phyloP scores from a whole-genome alignment of 345 rosid genomes.

The Hevea brasiliensis region DNA sequence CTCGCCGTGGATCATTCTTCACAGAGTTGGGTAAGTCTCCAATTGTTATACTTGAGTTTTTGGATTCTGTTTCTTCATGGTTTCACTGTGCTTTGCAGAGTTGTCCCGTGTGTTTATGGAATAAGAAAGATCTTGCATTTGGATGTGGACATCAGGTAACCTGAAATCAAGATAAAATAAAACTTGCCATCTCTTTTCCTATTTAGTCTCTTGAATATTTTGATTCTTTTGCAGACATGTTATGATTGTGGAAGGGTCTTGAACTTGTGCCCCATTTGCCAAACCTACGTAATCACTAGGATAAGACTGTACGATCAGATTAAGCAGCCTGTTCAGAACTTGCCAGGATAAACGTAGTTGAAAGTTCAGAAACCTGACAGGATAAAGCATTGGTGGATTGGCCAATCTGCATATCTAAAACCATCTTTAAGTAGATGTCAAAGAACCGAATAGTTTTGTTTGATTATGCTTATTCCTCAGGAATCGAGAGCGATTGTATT shows the following conservation, averaged over 20 bases:
- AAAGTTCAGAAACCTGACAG: background rate
- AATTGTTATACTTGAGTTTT: background rate
- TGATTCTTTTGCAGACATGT: conserved; percentile 38
- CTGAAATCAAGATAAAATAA: background rate
- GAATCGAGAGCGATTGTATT: background rate
- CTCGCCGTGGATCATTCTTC: conserved; percentile 4
- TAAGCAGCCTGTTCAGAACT: background rate
- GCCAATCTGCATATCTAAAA: too few relatives aligned
- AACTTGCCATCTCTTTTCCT: background rate
- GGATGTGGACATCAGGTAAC: conserved; percentile 48
- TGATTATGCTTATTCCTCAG: background rate
- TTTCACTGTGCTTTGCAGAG: conserved; percentile 16
- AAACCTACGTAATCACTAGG: conserved; percentile 25
- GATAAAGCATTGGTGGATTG: too few relatives aligned
- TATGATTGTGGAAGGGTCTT: conserved; percentile 39
- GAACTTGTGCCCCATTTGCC: conserved; percentile 36
- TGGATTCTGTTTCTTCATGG: background rate
- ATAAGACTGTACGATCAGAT: conserved; percentile 27
- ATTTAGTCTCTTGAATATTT: background rate
- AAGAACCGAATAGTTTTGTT: background rate
- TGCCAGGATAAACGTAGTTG: background rate
- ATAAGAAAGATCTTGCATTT: conserved; percentile 40
- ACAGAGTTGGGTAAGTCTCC: conserved; percentile 8
- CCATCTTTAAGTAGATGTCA: background rate
- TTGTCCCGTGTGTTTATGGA: conserved; percentile 35